These are phyloP conservation scores for Lasiodiplodia sp. DNA, from an alignment of 2,329 filamentous ascomycete genomes.

Conservation along the genomic window DNA sequence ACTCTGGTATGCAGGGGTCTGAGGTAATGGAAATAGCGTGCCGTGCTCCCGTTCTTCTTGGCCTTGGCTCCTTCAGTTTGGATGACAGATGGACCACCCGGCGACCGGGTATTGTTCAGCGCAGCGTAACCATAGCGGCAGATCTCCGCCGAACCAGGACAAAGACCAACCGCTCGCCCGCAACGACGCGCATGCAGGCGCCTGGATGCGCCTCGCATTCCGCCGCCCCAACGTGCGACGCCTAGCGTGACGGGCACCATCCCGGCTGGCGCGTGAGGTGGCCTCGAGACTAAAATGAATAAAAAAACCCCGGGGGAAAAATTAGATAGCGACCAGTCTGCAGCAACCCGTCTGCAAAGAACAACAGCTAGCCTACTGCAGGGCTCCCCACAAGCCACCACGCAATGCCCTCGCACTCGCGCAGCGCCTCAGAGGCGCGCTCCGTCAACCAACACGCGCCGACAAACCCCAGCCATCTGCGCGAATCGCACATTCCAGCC, in stretches of 20 bases:
- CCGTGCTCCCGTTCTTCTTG: background rate
- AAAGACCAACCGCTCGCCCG: background rate
- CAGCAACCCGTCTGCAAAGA: constrained; percentile 5
- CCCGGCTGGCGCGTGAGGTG: constrained; percentile 1
- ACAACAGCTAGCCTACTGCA: constrained; percentile 23
- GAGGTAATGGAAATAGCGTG: constrained; percentile 7
- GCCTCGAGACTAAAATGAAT: background rate
- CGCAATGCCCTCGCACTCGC: constrained; percentile 34
- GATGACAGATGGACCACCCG: constrained; percentile 11
- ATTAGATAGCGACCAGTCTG: background rate
- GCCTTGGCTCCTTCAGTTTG: background rate
- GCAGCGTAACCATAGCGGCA: constrained; percentile 20
- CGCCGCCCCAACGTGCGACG: background rate
- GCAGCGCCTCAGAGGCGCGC: constrained; percentile 43
- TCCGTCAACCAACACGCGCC: constrained; percentile 44
- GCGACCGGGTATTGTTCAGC: background rate
- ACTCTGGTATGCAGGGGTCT: background rate
- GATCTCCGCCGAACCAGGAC: constrained; percentile 4
- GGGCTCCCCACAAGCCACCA: constrained; percentile 35
- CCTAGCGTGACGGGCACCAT: constrained; percentile 8
- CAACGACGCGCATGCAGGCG: background rate
- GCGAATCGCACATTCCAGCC: constrained; percentile 52
- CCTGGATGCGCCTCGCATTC: background rate
- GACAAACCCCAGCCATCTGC: constrained; percentile 48
- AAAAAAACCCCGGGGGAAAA: background rate